Evolutionary conservation across 768 basidiomycete genomes (phyloP), one percentile per base, ranked within the genome.

Genomic region (Tylopilus sp.): DNA sequence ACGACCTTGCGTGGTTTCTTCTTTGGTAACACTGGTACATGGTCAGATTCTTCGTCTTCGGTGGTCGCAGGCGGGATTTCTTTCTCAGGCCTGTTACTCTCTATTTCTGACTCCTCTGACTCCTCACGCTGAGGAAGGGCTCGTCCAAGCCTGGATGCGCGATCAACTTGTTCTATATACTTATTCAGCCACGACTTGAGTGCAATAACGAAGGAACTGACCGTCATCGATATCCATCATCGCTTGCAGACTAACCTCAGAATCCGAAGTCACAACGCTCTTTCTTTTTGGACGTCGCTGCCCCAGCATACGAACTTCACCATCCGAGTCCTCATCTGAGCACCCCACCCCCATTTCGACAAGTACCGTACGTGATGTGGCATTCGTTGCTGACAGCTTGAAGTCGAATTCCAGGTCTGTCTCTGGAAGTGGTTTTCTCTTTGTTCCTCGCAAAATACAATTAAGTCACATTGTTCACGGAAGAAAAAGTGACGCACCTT

Each of bases 221-320:
- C 88, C 81, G 59, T 89, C 88, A 50, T 88, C 86, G 48, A 88
- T 76, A 45, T 90, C 87, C 86, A 88, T 88, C 73, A 88, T 77
- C 10, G 79, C 84, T n/a, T 66, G 65, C 43, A 78, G 44, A 40
- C 76, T 78, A 55, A 51, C 63, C 57, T 70, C 79, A 15, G 74
- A 71, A 51, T 82, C 78, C 9, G 72, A 73, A 65, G 57, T 73
- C 66, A 66, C 46, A 54, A 51, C 62, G 40, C 69, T 58, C 60
- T 73, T 75, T 45, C 71, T 63, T 22, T 59, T 61, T 39, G 40
- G 66, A 38, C 61, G 68, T 58, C 31, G 64, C 52, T 10, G 66
- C 56, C 31, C 65, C 3, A 52, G 48, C 38, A 47, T 59, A 12
- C 64, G 57, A 15, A 63, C 44, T 15, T 59, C 68, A 12, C 75